Evolutionary conservation across 139 green algal genomes (phyloP), one percentile per base, ranked within the genome.

Genomic region (Tetraselmis chui): DNA sequence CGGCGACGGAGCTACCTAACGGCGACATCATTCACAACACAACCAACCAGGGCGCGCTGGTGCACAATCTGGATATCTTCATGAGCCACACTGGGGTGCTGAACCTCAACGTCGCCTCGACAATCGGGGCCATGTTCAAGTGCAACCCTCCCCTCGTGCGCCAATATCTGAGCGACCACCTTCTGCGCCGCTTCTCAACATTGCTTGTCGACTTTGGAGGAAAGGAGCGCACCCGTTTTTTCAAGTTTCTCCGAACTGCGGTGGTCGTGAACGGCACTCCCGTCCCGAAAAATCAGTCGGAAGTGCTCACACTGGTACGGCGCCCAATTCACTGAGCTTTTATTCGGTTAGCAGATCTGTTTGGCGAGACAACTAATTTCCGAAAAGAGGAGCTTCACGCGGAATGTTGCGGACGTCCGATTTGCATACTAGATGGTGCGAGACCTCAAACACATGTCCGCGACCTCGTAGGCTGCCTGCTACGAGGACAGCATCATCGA

Each of bases 261-360:
- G 59, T 85, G 79, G 83, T 86, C 28, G 83, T 86, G 58, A 29
- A 86, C 23, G 83, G 83, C 26, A 59, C 5, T 28, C 79, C 79
- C 75, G 32, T 86, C 29, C 84, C 84, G 75, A 75, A 79, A 30
- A 86, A 86, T 79, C 83, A 86, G 29, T 59, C 77, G 83, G 30
- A 77, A 28, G 83, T 79, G 18, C 76, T 86, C 75, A 45, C 78
- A 31, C 83, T 84, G 22, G 59, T n/a, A n/a, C n/a, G n/a, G n/a
- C n/a, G n/a, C n/a, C n/a, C n/a, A n/a, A n/a, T n/a, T n/a, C n/a
- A n/a, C n/a, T n/a, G n/a, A n/a, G n/a, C n/a, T n/a, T n/a, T n/a
- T n/a, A n/a, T n/a, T n/a, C n/a, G n/a, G n/a, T n/a, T n/a, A n/a
- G n/a, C n/a, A n/a, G n/a, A n/a, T n/a, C n/a, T n/a, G n/a, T n/a